Conservation (phyloP, 2,329 filamentous ascomycete genomes). For the Knoxdaviesia proteae region DNA sequence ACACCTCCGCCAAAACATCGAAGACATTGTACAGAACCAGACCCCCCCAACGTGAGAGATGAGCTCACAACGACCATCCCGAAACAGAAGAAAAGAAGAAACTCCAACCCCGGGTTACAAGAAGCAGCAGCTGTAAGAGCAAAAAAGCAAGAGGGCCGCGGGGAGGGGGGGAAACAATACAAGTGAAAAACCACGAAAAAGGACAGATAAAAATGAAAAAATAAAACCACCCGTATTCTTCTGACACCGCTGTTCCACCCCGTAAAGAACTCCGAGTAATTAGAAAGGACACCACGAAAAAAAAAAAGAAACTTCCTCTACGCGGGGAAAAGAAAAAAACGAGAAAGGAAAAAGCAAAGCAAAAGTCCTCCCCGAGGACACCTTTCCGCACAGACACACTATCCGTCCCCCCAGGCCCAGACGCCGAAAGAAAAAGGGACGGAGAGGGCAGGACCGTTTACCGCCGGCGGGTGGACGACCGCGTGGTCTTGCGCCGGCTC, state of each 20-base stretch:
- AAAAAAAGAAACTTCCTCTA: not conserved
- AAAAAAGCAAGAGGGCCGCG: not conserved
- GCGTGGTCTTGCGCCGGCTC: not conserved
- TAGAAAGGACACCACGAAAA: not conserved
- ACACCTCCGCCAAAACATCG: too few relatives aligned
- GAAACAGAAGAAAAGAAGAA: too few relatives aligned
- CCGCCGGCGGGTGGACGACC: not conserved
- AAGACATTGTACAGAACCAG: too few relatives aligned
- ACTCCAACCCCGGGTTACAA: not conserved
- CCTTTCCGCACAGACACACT: not conserved
- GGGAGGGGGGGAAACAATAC: not conserved
- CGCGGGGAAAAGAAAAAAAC: not conserved
- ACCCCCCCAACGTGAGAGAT: too few relatives aligned
- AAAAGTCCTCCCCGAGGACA: not conserved
- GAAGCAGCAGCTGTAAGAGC: not conserved
- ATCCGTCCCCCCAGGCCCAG: not conserved
- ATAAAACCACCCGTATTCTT: not conserved
- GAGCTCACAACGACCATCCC: too few relatives aligned
- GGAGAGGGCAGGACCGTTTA: not conserved
- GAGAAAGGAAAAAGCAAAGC: not conserved
- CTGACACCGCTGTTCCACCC: not conserved
- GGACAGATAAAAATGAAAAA: not conserved
- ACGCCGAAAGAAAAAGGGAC: not conserved
- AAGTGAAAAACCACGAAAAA: not conserved
- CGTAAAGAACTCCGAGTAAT: not conserved